Evolutionary conservation across 768 basidiomycete genomes (phyloP).

Genomic region (Suillus ampliporus): DNA sequence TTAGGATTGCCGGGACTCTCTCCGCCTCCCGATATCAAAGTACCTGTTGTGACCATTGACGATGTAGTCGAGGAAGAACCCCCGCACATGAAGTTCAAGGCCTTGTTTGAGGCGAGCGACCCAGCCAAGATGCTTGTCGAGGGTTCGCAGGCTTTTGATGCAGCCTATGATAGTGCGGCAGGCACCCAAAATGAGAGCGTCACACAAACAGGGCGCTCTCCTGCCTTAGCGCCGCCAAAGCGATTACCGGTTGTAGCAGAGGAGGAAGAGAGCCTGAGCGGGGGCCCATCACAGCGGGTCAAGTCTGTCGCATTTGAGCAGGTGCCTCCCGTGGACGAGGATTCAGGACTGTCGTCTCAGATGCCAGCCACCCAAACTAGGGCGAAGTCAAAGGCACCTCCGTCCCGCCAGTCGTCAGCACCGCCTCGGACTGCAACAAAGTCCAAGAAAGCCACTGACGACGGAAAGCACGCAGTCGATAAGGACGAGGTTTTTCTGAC

Average conservation of each 20-base stretch:
- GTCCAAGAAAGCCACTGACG: constrained; percentile 13
- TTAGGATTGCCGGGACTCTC: constrained; percentile 37
- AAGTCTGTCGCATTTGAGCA: constrained; percentile 1
- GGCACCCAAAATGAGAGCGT: constrained; percentile 28
- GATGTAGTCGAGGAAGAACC: constrained; percentile 46
- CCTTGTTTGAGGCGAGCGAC: constrained; percentile 69
- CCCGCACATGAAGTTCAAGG: constrained; percentile 71
- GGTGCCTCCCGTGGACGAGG: neutral
- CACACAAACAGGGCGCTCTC: constrained; percentile 30
- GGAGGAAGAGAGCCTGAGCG: constrained; percentile 57
- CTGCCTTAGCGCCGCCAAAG: constrained; percentile 14
- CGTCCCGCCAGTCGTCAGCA: neutral
- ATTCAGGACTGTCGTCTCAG: neutral
- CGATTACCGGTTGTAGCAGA: constrained; percentile 49
- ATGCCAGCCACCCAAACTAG: neutral
- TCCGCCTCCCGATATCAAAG: constrained; percentile 25
- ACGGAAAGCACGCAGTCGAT: constrained; percentile 41
- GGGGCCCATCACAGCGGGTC: constrained; percentile 9
- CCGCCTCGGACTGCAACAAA: constrained; percentile 13
- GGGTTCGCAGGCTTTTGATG: constrained; percentile 21
- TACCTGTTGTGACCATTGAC: constrained; percentile 23
- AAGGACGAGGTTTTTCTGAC: constrained; percentile 72
- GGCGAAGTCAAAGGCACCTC: constrained; percentile 1
- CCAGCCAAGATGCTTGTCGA: constrained; percentile 48
- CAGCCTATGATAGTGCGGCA: constrained; percentile 15